A percentile compares a stretch with the other conserved stretches of the same genome.
Conservation (phyloP, 1,284 basidiomycete genomes). For the Ganoderma leucocontextum region DNA sequence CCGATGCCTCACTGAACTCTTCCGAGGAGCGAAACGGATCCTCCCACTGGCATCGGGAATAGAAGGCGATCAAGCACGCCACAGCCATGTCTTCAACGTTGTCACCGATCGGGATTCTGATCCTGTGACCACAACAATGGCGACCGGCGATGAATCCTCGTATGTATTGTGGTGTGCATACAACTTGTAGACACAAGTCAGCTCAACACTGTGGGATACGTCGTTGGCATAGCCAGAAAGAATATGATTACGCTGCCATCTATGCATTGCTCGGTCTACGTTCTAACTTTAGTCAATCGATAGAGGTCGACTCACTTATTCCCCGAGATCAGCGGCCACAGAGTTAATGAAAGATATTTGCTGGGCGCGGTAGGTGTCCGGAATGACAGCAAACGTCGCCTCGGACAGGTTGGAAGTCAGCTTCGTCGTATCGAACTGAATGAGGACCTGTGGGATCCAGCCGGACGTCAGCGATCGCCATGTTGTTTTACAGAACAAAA, state of each 20-base stretch:
- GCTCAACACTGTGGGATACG: no score
- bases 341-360: slow-evolving; percentile 31
- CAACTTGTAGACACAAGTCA: no score
- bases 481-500: background rate
- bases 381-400: slow-evolving; percentile 22
- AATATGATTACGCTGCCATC: background rate
- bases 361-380: slow-evolving; percentile 27
- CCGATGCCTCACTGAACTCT: no score
- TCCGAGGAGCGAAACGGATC: no score
- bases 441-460: slow-evolving; percentile 17
- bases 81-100: no score
- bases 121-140: no score
- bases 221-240: no score
- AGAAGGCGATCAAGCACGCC: no score
- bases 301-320: background rate
- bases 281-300: background rate
- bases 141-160: no score
- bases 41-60: no score
- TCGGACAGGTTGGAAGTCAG: slow-evolving; percentile 7
- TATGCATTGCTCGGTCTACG: background rate
- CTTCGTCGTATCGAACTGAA: slow-evolving; percentile 25
- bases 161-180: no score
- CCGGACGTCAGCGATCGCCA: slow-evolving; percentile 3
- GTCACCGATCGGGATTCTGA: no score
- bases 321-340: background rate